phyloP scores from a whole-genome alignment of 306 rosid genomes.

The Crotalaria pallida region DNA sequence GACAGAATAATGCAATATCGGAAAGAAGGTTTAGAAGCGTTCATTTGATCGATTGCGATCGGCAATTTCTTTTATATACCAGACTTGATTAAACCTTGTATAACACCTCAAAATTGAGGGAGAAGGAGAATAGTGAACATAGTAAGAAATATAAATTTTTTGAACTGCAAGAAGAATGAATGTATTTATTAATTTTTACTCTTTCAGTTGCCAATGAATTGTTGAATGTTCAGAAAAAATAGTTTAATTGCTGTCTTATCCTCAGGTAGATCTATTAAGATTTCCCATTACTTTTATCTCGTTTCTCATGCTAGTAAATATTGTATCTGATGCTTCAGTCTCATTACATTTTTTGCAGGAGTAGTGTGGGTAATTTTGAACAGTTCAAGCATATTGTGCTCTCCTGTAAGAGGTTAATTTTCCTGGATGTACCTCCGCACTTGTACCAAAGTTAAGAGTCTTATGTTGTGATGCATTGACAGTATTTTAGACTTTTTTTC shows the following conservation, averaged over 20 bases:
- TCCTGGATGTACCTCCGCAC: neutral
- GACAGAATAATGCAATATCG: neutral
- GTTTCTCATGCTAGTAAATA: neutral
- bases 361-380: slow-evolving; percentile 16
- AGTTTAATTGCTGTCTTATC: neutral
- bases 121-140: neutral
- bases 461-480: neutral
- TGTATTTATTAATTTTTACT: neutral
- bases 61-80: neutral
- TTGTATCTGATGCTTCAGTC: neutral
- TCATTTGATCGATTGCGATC: neutral
- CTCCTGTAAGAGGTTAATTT: neutral
- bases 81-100: too few relatives aligned
- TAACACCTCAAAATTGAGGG: too few relatives aligned
- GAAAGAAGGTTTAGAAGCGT: neutral
- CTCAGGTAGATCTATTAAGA: neutral
- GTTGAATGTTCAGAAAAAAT: neutral
- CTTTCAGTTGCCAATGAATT: neutral
- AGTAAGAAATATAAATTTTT: neutral
- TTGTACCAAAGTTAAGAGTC: neutral
- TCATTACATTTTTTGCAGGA: slow-evolving; percentile 20
- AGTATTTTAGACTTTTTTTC: neutral
- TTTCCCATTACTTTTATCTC: neutral
- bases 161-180: neutral
- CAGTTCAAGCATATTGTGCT: neutral